phyloP scores from a whole-genome alignment of 1,139 yeast species.

The Debaryomyces psychrophilus region DNA sequence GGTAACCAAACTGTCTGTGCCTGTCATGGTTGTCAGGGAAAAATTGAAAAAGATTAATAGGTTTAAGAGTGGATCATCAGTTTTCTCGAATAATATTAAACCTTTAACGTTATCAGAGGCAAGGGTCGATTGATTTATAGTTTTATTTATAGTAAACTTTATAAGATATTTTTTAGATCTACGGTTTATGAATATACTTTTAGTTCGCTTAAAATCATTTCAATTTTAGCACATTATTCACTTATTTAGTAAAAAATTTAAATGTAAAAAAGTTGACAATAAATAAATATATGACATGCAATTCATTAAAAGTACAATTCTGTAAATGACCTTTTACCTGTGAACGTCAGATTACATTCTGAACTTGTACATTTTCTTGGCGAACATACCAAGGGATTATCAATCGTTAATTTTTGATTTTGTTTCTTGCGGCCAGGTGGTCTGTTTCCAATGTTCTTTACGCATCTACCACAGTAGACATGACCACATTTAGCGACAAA shows the following conservation, averaged over 20 bases:
- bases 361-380: conserved; percentile 52
- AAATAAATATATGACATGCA: neutral
- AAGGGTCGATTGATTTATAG: conserved; percentile 39
- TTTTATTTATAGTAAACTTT: neutral
- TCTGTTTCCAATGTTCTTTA: conserved; percentile 55
- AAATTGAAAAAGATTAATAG: conserved; percentile 76
- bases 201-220: neutral
- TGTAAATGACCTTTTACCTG: conserved; percentile 36
- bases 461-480: conserved; percentile 84
- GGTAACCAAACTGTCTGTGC: conserved; percentile 77
- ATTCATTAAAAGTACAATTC: conserved; percentile 37
- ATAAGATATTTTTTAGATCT: neutral
- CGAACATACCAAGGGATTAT: conserved; percentile 50
- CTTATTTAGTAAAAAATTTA: neutral
- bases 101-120: conserved; percentile 55
- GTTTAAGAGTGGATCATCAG: conserved; percentile 52
- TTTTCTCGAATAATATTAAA: conserved; percentile 51
- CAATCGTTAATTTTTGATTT: conserved; percentile 31
- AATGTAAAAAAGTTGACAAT: neutral
- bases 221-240: neutral
- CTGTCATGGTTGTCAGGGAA: conserved; percentile 88
- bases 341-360: conserved; percentile 41
- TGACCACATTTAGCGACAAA: conserved; percentile 82
- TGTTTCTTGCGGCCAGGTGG: conserved; percentile 26
- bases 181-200: neutral